phyloP scores from a whole-genome alignment of 306 rosid genomes.

The Dalbergia oliveri region DNA sequence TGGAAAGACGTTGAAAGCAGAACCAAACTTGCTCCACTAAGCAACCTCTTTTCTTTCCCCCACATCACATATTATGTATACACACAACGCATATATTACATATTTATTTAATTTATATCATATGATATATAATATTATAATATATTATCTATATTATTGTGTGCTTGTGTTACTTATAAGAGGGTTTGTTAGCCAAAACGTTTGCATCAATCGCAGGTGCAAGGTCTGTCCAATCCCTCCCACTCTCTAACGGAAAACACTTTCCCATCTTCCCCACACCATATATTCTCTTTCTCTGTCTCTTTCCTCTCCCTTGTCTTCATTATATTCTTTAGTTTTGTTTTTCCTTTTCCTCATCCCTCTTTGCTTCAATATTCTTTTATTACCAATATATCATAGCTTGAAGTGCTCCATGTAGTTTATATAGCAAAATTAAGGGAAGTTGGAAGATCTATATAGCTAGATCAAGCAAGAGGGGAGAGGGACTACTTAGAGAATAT shows the following conservation, averaged over 20 bases:
- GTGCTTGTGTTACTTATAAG: slow-evolving; percentile 50
- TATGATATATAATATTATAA: neutral
- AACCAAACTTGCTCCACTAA: slow-evolving; percentile 84
- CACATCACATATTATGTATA: neutral
- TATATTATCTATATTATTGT: neutral
- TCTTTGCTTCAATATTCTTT: slow-evolving; percentile 26
- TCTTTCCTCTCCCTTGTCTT: slow-evolving; percentile 51
- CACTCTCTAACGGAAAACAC: slow-evolving; percentile 93
- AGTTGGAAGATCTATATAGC: slow-evolving; percentile 1
- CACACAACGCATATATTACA: neutral
- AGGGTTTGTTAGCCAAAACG: slow-evolving; percentile 89
- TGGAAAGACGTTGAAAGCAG: slow-evolving; percentile 94
- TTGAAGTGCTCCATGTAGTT: neutral
- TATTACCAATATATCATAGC: neutral
- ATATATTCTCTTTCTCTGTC: slow-evolving; percentile 54
- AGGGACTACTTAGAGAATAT: neutral
- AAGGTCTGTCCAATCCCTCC: slow-evolving; percentile 79
- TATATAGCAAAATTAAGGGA: neutral
- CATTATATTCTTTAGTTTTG: slow-evolving; percentile 9
- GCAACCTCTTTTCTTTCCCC: slow-evolving; percentile 67
- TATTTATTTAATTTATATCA: neutral
- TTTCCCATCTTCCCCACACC: slow-evolving; percentile 66
- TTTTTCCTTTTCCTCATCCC: slow-evolving; percentile 19
- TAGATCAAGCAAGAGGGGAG: slow-evolving; percentile 42
- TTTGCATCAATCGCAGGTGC: slow-evolving; percentile 91